These are phyloP conservation scores for Heliamphora pulchella DNA, from an alignment of 179 eudicot species.

Conservation along the genomic window DNA sequence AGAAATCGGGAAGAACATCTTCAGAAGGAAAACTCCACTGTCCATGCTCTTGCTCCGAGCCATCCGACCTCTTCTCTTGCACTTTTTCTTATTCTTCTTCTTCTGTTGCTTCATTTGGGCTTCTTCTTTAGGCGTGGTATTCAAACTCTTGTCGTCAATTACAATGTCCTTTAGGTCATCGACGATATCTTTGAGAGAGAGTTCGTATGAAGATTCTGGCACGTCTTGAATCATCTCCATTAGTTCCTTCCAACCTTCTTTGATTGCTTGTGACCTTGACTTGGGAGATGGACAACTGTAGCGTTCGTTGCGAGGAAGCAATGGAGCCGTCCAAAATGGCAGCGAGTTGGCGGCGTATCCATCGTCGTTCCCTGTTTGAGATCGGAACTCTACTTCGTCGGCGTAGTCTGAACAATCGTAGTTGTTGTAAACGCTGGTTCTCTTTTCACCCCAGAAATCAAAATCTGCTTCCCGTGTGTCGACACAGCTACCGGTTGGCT, in stretches of 20 bases:
- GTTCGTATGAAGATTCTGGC: conserved; percentile 31
- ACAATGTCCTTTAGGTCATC: conserved; percentile 7
- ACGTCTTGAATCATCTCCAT: conserved; percentile 24
- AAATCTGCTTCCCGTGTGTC: conserved; percentile 3
- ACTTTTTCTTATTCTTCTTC: not conserved
- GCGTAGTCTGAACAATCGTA: not conserved
- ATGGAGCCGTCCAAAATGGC: conserved; percentile 17
- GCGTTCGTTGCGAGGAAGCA: conserved; percentile 11
- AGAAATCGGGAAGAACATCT: conserved; percentile 25
- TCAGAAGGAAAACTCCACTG: conserved; percentile 25
- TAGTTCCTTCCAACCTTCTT: conserved; percentile 21
- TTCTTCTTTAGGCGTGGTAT: not conserved
- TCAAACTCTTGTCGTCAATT: not conserved
- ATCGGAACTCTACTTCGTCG: conserved; percentile 9
- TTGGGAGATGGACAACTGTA: conserved; percentile 14
- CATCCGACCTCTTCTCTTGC: conserved; percentile 9
- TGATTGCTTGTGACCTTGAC: conserved; percentile 22
- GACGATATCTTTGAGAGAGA: conserved; percentile 29
- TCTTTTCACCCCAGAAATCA: conserved; percentile 15
- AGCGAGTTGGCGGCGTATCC: conserved; percentile 15
- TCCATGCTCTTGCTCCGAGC: conserved; percentile 31
- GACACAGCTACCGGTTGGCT: not conserved
- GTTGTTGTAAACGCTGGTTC: not conserved
- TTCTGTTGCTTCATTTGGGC: conserved; percentile 12
- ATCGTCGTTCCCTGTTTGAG: not conserved